These are phyloP conservation scores for Pyrrhoderma noxium DNA, from an alignment of 1,284 basidiomycete species.

Conservation along the genomic window DNA sequence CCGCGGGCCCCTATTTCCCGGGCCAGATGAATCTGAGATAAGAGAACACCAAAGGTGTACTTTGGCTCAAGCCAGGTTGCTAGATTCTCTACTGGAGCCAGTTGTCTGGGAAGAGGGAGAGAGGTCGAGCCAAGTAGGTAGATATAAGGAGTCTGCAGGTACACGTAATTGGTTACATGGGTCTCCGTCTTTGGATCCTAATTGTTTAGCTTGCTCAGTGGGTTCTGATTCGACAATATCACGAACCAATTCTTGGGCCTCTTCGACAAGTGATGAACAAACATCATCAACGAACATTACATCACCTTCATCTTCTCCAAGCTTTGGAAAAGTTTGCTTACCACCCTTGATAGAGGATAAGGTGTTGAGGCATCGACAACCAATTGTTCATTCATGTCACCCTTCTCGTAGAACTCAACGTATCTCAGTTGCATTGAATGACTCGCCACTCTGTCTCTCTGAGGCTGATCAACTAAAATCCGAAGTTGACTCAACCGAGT, in stretches of 20 bases:
- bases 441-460: conserved; percentile 19
- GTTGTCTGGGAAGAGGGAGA: conserved; percentile 34
- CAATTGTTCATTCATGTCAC: conserved; percentile 11
- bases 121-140: conserved; percentile 30
- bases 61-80: conserved; percentile 33
- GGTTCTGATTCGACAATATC: conserved; percentile 31
- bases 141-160: conserved; percentile 19
- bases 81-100: conserved; percentile 41
- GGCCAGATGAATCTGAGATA: conserved; percentile 28
- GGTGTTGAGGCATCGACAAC: neutral
- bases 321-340: conserved; percentile 34
- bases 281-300: conserved; percentile 30
- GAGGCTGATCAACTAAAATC: neutral
- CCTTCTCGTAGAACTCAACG: conserved; percentile 6
- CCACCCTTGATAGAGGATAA: conserved; percentile 20
- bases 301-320: conserved; percentile 33
- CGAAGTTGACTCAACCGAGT: neutral
- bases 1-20: conserved; percentile 53
- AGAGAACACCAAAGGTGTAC: conserved; percentile 20
- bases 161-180: neutral
- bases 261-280: conserved; percentile 38
- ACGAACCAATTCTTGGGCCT: conserved; percentile 49
- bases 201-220: conserved; percentile 26
- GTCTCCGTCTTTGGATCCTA: conserved; percentile 21
- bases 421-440: conserved; percentile 18